Base-by-base conservation (phyloP, 2,329 filamentous ascomycete species). In the Fusarium sp. region DNA sequence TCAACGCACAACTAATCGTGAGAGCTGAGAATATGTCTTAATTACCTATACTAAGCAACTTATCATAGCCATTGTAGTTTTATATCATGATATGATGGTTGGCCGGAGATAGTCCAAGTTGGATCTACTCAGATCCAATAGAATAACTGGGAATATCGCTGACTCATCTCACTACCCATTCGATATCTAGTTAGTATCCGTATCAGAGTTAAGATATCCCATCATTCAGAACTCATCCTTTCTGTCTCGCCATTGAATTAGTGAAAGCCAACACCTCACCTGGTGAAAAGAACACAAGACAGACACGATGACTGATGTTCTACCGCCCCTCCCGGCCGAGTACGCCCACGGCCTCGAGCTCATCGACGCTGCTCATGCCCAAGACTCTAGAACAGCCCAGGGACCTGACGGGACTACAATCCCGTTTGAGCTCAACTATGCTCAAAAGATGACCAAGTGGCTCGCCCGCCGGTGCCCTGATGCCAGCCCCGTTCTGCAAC, bases 381-480 rank as follows among this genome's bases (percentile, higher is more conserved):
- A 78, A 42, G 80, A 82, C 58, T 75, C 79, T 13, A 80, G 77
- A 38, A 74, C 65, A 40, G 67, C 83, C 62, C 78, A 83, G 51
- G 83, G 80, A 17, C 77, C 82, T 28, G 75, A 82, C 58, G 79
- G 84, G 55, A 80, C 77, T 62, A 73, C 77, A 7, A 73, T 89
- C 2, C 91, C 93, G 1, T 94, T 93, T 80, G 94, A 97, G 80
- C 88, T 95, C 2, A 89, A 94, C 81, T 97, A 97, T 77, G 92
- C 93, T 8, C 85, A 86, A 51, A 89, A 93, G 79, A 94, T 94
- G 91, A 93, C 91, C 51, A 80, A 83, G 33, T 96, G 92, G 85
- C 89, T 97, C 33, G 76, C 83, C 10, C 80, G 85, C 17, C 88
- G 89, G 65, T 80, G 81, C 10, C 89, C 92, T 0, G 71, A 83